Conservation (phyloP, 2,329 filamentous ascomycete genomes). For the Hymenoscyphus salicellus region DNA sequence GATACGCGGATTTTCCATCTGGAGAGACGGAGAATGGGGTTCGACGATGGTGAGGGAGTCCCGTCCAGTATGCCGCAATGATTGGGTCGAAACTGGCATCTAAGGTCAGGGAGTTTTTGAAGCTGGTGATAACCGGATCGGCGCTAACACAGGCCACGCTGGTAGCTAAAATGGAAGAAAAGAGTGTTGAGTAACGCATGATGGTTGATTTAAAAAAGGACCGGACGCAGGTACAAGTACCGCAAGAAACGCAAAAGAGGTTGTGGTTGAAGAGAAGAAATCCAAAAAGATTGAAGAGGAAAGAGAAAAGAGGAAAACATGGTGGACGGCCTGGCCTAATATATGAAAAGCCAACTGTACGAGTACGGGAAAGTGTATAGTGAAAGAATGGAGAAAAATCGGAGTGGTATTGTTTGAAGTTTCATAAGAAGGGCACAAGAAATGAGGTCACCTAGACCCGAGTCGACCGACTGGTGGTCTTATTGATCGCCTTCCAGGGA, state of each 20-base stretch:
- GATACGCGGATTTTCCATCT: slow-evolving; percentile 55
- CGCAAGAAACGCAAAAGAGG: background rate
- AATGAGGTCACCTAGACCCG: background rate
- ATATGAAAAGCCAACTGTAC: background rate
- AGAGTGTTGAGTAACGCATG: slow-evolving; percentile 25
- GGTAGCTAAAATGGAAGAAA: slow-evolving; percentile 26
- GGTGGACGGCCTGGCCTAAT: background rate
- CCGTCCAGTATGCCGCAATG: slow-evolving; percentile 60
- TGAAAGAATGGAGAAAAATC: background rate
- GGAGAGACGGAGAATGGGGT: slow-evolving; percentile 62
- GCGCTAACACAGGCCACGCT: slow-evolving; percentile 20
- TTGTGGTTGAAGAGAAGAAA: background rate
- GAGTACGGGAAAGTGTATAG: background rate
- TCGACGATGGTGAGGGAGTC: slow-evolving; percentile 57
- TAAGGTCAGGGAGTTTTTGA: slow-evolving; percentile 47
- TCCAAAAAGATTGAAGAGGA: slow-evolving; percentile 3
- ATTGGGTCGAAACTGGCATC: slow-evolving; percentile 53
- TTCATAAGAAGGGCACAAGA: background rate
- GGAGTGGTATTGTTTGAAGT: background rate
- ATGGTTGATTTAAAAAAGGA: slow-evolving; percentile 15
- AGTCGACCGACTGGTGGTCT: background rate
- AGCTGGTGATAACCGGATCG: slow-evolving; percentile 28
- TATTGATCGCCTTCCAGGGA: background rate
- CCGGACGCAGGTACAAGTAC: slow-evolving; percentile 14
- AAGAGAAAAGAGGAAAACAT: background rate